Evolutionary conservation across 1,139 yeast genomes (phyloP), one percentile per base, ranked within the genome.

Genomic region (Geotrichum aggregatum): DNA sequence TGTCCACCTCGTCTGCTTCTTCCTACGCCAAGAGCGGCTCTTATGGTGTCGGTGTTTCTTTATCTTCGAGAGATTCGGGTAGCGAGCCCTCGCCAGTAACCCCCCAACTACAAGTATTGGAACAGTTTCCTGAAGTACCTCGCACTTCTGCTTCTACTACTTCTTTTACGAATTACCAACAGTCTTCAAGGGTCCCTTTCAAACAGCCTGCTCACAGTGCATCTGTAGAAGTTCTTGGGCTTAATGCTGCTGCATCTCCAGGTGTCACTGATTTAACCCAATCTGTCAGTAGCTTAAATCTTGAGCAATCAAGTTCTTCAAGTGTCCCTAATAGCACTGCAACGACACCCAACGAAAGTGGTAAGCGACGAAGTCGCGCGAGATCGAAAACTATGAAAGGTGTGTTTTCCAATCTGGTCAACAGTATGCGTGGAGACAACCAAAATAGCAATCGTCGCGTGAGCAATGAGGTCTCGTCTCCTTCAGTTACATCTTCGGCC

Each of bases 381-480:
- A 54, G 56, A 35, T 50, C 61, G 3, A 75, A 70, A 58, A 72
- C 75, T 50, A 71, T 78, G 61, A 76, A 76, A 53, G 80, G 77
- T 18, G 82, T 76, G 1, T 69, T 79, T 46, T 69, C 79, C 2
- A 73, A 73, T 47, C 67, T 79, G 57, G 80, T 78, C 39, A 73
- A 73, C 47, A 74, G 76, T 42, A 72, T 79, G 65, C 71, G 74
- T 18, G 62, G 56, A n/a, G 52, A 45, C 35, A 36, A 30, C 16
- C 35, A 33, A n/a, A 42, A 33, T 31, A 36, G 39, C 16, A 50
- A 31, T 28, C 50, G 54, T 13, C 49, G 56, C 11, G 40, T 40
- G 14, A 42, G 44, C 24, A 41, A 47, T 24, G 50, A 50, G 13
- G 35, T 39, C 11, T 21, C 43, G 5, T 11, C 43, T 11, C 40